Evolutionary conservation across 495 filamentous ascomycete genomes (phyloP).

Genomic region (Penicillium crystallinum): DNA sequence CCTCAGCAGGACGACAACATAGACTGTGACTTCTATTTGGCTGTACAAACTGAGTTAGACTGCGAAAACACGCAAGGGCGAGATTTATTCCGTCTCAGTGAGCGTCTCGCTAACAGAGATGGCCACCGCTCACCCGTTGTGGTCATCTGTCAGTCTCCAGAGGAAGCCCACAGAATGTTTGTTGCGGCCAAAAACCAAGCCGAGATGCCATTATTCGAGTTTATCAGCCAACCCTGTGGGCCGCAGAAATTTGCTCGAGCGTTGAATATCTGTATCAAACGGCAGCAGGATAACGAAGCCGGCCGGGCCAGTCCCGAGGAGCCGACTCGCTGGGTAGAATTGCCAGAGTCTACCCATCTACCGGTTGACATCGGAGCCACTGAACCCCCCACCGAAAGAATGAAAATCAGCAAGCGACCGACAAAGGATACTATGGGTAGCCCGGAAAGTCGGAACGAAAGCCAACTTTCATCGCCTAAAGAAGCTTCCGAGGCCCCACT

Average conservation of each 20-base stretch:
- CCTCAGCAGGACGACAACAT: background rate
- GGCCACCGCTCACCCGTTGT: slow-evolving; percentile 11
- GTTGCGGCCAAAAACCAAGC: slow-evolving; percentile 10
- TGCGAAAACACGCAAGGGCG: background rate
- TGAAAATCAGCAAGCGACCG: slow-evolving; percentile 21
- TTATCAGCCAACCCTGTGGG: slow-evolving; percentile 32
- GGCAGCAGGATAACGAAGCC: slow-evolving; percentile 2
- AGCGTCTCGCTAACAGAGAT: background rate
- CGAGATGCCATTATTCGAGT: slow-evolving; percentile 17
- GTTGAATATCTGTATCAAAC: slow-evolving; percentile 23
- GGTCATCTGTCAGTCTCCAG: slow-evolving; percentile 28
- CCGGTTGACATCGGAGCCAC: slow-evolving; percentile 11
- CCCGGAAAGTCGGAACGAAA: background rate
- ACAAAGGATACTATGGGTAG: slow-evolving; percentile 14
- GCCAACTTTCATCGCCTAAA: background rate
- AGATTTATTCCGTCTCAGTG: slow-evolving; percentile 6
- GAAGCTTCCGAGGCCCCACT: background rate
- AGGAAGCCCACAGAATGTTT: slow-evolving; percentile 26
- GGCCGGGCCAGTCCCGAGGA: slow-evolving; percentile 1
- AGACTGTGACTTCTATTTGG: slow-evolving; percentile 21
- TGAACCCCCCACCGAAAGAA: slow-evolving; percentile 12
- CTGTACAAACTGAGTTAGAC: slow-evolving; percentile 16
- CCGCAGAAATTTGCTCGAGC: slow-evolving; percentile 24
- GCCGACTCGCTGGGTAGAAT: slow-evolving; percentile 25
- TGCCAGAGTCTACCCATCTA: slow-evolving; percentile 18